Conservation (phyloP, 2,329 filamentous ascomycete species). For the Aureobasidium sp. region DNA sequence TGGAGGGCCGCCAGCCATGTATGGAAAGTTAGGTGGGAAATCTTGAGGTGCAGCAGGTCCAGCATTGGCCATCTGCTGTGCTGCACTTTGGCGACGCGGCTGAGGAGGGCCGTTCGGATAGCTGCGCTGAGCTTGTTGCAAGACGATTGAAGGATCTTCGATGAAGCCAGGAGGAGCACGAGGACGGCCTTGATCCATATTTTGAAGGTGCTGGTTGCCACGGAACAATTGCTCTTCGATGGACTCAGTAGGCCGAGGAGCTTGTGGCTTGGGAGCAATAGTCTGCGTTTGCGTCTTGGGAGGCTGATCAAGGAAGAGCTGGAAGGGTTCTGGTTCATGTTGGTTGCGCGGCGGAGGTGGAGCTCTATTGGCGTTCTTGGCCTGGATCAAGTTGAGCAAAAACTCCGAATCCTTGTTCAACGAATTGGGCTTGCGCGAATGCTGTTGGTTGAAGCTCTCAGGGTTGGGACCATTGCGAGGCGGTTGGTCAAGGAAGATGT, state of each 20-base stretch:
- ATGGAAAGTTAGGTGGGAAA: slow-evolving; percentile 15
- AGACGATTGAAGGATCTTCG: slow-evolving; percentile 26
- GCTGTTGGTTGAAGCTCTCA: slow-evolving; percentile 26
- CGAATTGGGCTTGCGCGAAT: slow-evolving; percentile 42
- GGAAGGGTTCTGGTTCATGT: slow-evolving; percentile 29
- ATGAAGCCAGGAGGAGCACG: slow-evolving; percentile 30
- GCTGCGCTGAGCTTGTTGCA: slow-evolving; percentile 27
- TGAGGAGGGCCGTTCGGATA: slow-evolving; percentile 23
- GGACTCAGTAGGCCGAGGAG: slow-evolving; percentile 27
- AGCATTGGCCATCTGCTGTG: slow-evolving; percentile 9
- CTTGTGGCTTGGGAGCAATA: slow-evolving; percentile 32
- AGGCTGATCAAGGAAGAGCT: slow-evolving; percentile 31
- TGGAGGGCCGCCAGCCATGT: slow-evolving; percentile 1
- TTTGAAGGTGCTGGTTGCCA: slow-evolving; percentile 8
- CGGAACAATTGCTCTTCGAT: slow-evolving; percentile 31
- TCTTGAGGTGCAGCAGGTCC: slow-evolving; percentile 11
- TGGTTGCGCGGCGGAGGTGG: slow-evolving; percentile 29
- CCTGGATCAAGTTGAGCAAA: slow-evolving; percentile 73
- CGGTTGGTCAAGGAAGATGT: slow-evolving; percentile 13
- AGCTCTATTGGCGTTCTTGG: slow-evolving; percentile 32
- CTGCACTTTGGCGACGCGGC: slow-evolving; percentile 22
- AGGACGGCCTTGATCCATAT: slow-evolving; percentile 16
- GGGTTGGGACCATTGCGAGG: slow-evolving; percentile 16
- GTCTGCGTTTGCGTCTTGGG: slow-evolving; percentile 21
- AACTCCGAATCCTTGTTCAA: slow-evolving; percentile 62